Conservation (phyloP, 768 basidiomycete genomes). For the Pulveroboletus frians region DNA sequence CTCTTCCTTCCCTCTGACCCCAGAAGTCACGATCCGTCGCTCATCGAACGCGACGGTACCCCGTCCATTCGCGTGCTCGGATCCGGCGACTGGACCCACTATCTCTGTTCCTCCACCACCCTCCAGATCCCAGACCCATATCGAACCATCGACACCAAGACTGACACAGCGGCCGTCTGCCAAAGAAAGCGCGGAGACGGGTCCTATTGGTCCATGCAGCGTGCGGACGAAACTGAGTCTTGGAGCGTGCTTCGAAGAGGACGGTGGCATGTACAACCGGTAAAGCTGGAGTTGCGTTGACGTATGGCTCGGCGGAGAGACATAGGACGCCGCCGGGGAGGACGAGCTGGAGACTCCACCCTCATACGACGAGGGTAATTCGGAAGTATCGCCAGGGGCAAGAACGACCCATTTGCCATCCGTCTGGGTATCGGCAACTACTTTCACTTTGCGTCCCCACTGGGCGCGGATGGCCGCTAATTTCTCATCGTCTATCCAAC, state of each 20-base stretch:
- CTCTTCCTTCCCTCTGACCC: slow-evolving; percentile 29
- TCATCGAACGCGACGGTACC: slow-evolving; percentile 69
- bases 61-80: slow-evolving; percentile 18
- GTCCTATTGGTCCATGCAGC: slow-evolving; percentile 63
- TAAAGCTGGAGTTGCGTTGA: slow-evolving; percentile 66
- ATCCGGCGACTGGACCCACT: slow-evolving; percentile 30
- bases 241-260: slow-evolving; percentile 47
- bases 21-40: slow-evolving; percentile 56
- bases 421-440: slow-evolving; percentile 70
- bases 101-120: slow-evolving; percentile 39
- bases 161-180: slow-evolving; percentile 83
- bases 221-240: slow-evolving; percentile 69
- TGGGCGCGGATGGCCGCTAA: slow-evolving; percentile 63
- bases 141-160: slow-evolving; percentile 61
- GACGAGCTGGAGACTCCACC: slow-evolving; percentile 20
- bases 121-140: slow-evolving; percentile 89
- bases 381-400: slow-evolving; percentile 49
- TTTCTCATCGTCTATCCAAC: slow-evolving; percentile 66
- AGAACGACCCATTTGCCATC: slow-evolving; percentile 85
- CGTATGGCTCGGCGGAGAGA: slow-evolving; percentile 39
- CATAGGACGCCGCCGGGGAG: slow-evolving; percentile 25
- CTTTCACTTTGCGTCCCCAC: slow-evolving; percentile 68
- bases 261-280: slow-evolving; percentile 58
- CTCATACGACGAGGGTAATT: slow-evolving; percentile 9
- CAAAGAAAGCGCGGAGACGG: slow-evolving; percentile 61